Base-by-base conservation (phyloP, 148 eudicot genomes). In the Camellia lanceoleosa region DNA sequence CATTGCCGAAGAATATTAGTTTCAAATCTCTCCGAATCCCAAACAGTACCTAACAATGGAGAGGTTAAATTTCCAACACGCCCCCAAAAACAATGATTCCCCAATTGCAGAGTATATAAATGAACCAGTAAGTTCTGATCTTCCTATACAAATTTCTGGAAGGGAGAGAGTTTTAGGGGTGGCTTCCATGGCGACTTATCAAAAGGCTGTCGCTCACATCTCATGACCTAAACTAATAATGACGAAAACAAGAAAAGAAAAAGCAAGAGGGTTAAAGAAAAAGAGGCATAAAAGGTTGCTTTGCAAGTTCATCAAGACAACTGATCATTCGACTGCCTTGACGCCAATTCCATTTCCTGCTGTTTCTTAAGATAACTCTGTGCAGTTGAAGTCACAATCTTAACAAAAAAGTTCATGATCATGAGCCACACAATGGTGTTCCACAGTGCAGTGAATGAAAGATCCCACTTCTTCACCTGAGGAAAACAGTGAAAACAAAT, bases 341-440 rank as follows among this genome's bases (percentile, higher is more conserved):
- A 65, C 5, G 75, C 79, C 46, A 80, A 55, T 68, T 80, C 79
- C 58, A 66, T 74, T 13, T 80, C 79, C 69, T 80, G 83, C 54
- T 74, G 74, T 67, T 80, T 75, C 83, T 74, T 74, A 30, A 80
- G 83, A 68, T 65, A 80, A 52, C 68, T 68, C 64, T 80, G 79
- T 7, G 83, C 83, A 44, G 79, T 80, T 11, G 83, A 80, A 65
- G 68, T 80, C 74, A 80, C 74, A 54, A 80, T 80, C 62, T 65
- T 47, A 41, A 80, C 8, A 16, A 75, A 74, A 46, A 74, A 80
- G 74, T 80, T 80, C 83, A 80, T 30, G 41, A 80, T 74, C 83
- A 80, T 75, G 68, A 80, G 74, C 83, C 73, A 80, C 74, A 80
- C 83, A 7, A 80, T 67, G 74, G 74, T 56, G 74, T 80, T 80